phyloP scores from a whole-genome alignment of 2,329 filamentous ascomycete genomes.

The Nannizziopsis arthrosporioides region DNA sequence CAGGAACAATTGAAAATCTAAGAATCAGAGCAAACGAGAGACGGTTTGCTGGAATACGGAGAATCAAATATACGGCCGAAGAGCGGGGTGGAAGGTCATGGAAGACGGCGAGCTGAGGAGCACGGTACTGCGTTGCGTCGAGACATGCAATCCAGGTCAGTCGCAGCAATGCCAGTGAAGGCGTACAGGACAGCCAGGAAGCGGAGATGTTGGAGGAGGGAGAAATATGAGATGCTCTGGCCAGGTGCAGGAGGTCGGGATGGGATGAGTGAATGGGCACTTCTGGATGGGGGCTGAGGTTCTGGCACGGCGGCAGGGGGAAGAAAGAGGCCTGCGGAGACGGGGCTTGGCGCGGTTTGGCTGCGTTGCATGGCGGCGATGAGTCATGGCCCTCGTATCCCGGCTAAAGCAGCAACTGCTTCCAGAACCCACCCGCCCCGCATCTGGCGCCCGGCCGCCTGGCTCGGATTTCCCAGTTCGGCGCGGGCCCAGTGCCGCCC shows the following conservation, averaged over 20 bases:
- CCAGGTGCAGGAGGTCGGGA: too few relatives aligned
- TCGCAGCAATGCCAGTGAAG: too few relatives aligned
- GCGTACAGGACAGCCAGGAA: not conserved
- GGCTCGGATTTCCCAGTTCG: not conserved
- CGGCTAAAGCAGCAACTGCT: not conserved
- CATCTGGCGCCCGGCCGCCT: not conserved
- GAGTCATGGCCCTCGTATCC: slow-evolving; percentile 5
- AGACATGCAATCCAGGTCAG: too few relatives aligned
- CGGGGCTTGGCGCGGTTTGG: too few relatives aligned
- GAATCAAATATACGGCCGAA: not conserved
- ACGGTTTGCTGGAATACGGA: not conserved
- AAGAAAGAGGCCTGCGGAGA: not conserved
- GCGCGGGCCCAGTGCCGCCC: too few relatives aligned
- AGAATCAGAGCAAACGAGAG: not conserved
- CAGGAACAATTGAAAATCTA: too few relatives aligned
- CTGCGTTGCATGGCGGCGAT: not conserved
- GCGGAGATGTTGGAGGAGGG: not conserved
- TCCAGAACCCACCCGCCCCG: not conserved
- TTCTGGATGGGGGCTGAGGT: too few relatives aligned
- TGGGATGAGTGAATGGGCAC: too few relatives aligned
- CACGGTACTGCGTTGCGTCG: not conserved
- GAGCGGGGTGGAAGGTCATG: not conserved
- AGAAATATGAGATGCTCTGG: not conserved
- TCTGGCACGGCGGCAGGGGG: not conserved
- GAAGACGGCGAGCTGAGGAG: not conserved